Evolutionary conservation across 1,284 basidiomycete species (phyloP), one percentile per base, ranked within the genome.

Genomic region (Tilletia setariae): DNA sequence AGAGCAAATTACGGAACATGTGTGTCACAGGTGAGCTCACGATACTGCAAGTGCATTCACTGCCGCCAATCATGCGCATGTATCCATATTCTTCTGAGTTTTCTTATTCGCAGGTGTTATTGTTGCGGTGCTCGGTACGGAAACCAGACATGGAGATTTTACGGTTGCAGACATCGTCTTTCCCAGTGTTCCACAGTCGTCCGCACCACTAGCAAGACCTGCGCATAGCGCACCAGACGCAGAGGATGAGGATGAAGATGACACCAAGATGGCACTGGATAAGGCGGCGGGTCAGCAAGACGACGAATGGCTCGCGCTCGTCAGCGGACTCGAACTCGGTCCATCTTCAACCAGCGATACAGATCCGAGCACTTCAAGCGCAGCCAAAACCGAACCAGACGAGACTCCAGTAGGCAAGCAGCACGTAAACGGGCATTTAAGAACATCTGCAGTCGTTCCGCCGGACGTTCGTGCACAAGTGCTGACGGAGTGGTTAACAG

Each of bases 91-190:
- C 21, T 35, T 47, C 35, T 40, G 28, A n/a, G 19, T 2, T 7
- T 53, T 53, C 21, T 15, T 25, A 4, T 62, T 35, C 35, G 63
- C 68, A 85, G 85, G 94, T 0, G 89, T 96, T 19, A 93, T 98
- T 68, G 87, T 94, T 68, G 93, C 90, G 30, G 93, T 88, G 0
- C 86, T 99, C 11, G 95, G 95, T 1, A 88, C 90, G 76, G 96
- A 98, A 82, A 96, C 91, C 0, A 86, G 88, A 0, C 86, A 86
- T 25, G 95, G 96, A 7, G 93, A 97, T 72, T 98, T 98, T 76
- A 91, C 97, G 79, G 94, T 96, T 2, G 86, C 91, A n/a, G 95
- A 98, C 82, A 83, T 92, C 3, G 93, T 92, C 83, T 92, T 88
- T 78, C 87, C 94, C 1, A 85, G 94, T 83, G 6, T 44, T 16